phyloP scores from a whole-genome alignment of 2,329 filamentous ascomycete species.

The Xylaria hypoxylon region DNA sequence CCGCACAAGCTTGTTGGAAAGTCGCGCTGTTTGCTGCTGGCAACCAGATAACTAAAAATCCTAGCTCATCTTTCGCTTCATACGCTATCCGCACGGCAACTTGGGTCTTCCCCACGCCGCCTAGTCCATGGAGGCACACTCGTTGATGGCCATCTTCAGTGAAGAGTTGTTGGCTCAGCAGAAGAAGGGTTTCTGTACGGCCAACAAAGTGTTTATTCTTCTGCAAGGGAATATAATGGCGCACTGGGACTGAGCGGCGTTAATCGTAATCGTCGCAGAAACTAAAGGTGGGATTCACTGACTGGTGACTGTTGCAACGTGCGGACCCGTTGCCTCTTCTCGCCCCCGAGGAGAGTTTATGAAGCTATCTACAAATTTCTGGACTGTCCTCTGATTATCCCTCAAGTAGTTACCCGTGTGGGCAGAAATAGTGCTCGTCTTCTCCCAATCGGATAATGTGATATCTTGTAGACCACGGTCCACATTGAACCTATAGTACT shows the following conservation, averaged over 20 bases:
- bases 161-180: constrained; percentile 34
- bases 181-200: constrained; percentile 26
- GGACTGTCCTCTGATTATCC: background rate
- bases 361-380: constrained; percentile 22
- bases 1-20: constrained; percentile 55
- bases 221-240: constrained; percentile 7
- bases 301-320: constrained; percentile 7
- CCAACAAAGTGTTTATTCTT: constrained; percentile 16
- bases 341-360: background rate
- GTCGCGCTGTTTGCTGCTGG: constrained; percentile 53
- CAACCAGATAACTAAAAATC: constrained; percentile 58
- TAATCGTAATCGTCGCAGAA: background rate
- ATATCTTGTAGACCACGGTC: constrained; percentile 46
- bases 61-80: constrained; percentile 48
- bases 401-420: constrained; percentile 32
- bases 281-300: background rate
- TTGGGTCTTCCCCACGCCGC: constrained; percentile 57
- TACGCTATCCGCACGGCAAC: constrained; percentile 56
- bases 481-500: constrained; percentile 48
- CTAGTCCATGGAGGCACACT: constrained; percentile 51
- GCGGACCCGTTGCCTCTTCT: background rate
- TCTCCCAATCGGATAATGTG: constrained; percentile 46
- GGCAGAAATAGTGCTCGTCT: constrained; percentile 31
- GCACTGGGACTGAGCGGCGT: background rate
- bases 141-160: background rate